Evolutionary conservation across 768 basidiomycete species (phyloP).

Genomic region (Podaxis sp.): DNA sequence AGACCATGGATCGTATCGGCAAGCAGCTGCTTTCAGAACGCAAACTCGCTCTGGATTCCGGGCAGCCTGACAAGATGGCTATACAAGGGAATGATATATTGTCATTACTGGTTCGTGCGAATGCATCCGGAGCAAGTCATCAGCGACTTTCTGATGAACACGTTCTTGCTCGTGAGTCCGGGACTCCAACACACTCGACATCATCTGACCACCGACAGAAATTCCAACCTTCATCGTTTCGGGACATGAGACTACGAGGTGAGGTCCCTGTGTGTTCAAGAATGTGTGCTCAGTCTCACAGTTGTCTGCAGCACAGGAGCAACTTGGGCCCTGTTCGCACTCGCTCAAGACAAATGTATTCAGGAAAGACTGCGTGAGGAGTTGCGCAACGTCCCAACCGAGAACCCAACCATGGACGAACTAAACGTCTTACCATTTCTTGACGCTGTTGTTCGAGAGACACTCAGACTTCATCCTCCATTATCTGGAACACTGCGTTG

Average conservation of each 20-base stretch:
- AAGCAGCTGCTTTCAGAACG: slow-evolving; percentile 40
- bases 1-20: slow-evolving; percentile 51
- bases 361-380: slow-evolving; percentile 62
- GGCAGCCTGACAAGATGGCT: slow-evolving; percentile 25
- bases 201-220: slow-evolving; percentile 34
- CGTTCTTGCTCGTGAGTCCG: slow-evolving; percentile 51
- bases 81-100: slow-evolving; percentile 54
- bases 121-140: slow-evolving; percentile 54
- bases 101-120: slow-evolving; percentile 60
- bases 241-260: slow-evolving; percentile 54
- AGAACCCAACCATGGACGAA: slow-evolving; percentile 67
- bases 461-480: slow-evolving; percentile 54
- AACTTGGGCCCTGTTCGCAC: slow-evolving; percentile 59
- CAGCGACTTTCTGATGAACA: slow-evolving; percentile 64
- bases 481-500: slow-evolving; percentile 42
- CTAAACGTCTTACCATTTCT: slow-evolving; percentile 66
- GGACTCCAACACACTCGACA: background rate
- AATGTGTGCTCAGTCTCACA: background rate
- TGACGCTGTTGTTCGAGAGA: slow-evolving; percentile 61
- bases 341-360: slow-evolving; percentile 45
- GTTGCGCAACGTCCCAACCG: slow-evolving; percentile 45
- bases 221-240: slow-evolving; percentile 61
- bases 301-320: slow-evolving; percentile 35
- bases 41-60: slow-evolving; percentile 36
- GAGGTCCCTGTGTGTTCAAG: background rate